Percentiles rank a stretch among this genome's conserved stretches.
These are phyloP conservation scores for Colletotrichum sp. DNA, from an alignment of 2,329 filamentous ascomycete species.

Conservation along the genomic window DNA sequence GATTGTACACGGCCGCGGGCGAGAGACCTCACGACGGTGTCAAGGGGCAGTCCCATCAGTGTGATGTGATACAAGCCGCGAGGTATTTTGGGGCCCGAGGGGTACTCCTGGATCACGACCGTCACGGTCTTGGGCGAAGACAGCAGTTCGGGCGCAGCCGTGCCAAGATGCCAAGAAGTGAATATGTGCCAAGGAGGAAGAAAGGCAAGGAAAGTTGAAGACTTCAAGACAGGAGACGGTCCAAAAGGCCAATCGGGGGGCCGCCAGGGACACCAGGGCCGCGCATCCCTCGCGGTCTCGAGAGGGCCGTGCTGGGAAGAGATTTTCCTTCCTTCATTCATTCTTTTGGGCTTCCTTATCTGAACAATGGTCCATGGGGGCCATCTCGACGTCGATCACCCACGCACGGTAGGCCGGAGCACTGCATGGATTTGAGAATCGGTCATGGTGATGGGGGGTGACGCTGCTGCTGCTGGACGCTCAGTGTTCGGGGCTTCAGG, in stretches of 20 bases:
- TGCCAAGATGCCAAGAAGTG: conserved; percentile 1
- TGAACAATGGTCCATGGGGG: conserved; percentile 10
- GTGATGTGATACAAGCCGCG: conserved; percentile 10
- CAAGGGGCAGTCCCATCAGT: conserved; percentile 4
- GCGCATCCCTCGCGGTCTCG: neutral
- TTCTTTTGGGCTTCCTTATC: conserved; percentile 14
- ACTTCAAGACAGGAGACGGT: neutral
- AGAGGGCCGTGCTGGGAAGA: conserved; percentile 1
- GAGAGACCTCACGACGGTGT: neutral
- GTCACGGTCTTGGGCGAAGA: neutral
- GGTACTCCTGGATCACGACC: conserved; percentile 3
- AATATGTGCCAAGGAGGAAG: neutral
- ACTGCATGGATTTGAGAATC: neutral
- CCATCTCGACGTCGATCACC: conserved; percentile 17
- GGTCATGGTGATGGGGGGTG: neutral
- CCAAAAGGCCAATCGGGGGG: conserved; percentile 5
- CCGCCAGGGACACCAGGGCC: conserved; percentile 4
- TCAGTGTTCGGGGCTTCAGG: neutral
- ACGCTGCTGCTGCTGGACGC: neutral
- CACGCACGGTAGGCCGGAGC: neutral
- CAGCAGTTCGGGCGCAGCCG: conserved; percentile 10
- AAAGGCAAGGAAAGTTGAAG: neutral
- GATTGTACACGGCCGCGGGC: neutral
- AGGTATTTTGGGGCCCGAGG: conserved; percentile 4
- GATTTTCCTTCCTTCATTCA: neutral